Conservation (phyloP, 1,284 basidiomycete genomes). For the Cryptococcus depauperatus region DNA sequence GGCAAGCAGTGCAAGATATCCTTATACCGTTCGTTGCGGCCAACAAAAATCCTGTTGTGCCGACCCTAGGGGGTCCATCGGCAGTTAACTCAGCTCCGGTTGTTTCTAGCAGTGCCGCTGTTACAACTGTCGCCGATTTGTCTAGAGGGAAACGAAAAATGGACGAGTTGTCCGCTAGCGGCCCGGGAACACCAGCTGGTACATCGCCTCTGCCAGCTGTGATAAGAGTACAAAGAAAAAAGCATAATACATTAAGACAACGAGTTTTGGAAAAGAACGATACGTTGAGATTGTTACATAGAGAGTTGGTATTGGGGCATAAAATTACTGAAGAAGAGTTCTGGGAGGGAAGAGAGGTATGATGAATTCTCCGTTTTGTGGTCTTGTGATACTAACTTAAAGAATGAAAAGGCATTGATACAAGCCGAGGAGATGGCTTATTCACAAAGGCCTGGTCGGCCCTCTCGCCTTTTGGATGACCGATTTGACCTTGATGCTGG, state of each 20-base stretch:
- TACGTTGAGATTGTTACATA: slow-evolving; percentile 67
- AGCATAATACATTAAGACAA: slow-evolving; percentile 49
- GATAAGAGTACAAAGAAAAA: slow-evolving; percentile 7
- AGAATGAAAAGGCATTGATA: slow-evolving; percentile 61
- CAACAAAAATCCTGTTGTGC: slow-evolving; percentile 22
- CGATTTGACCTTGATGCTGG: slow-evolving; percentile 56
- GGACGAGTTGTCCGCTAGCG: slow-evolving; percentile 36
- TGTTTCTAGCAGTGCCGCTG: slow-evolving; percentile 13
- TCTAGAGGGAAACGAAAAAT: slow-evolving; percentile 23
- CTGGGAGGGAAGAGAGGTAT: slow-evolving; percentile 86
- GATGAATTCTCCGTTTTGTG: slow-evolving; percentile 13
- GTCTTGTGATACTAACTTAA: slow-evolving; percentile 5
- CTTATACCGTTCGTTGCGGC: slow-evolving; percentile 40
- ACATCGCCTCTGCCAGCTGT: slow-evolving; percentile 6
- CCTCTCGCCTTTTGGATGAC: slow-evolving; percentile 81
- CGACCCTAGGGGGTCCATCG: slow-evolving; percentile 4
- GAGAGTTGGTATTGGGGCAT: slow-evolving; percentile 72
- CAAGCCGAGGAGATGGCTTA: slow-evolving; percentile 57
- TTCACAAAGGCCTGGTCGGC: slow-evolving; percentile 67
- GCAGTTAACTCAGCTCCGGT: slow-evolving; percentile 7
- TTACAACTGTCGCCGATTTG: slow-evolving; percentile 9
- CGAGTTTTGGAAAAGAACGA: slow-evolving; percentile 67
- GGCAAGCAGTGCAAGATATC: slow-evolving; percentile 38
- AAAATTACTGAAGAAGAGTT: slow-evolving; percentile 87
- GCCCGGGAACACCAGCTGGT: slow-evolving; percentile 3